Evolutionary conservation across 176 grass and related monocot species (phyloP).

Genomic region (Luzula sylvatica): DNA sequence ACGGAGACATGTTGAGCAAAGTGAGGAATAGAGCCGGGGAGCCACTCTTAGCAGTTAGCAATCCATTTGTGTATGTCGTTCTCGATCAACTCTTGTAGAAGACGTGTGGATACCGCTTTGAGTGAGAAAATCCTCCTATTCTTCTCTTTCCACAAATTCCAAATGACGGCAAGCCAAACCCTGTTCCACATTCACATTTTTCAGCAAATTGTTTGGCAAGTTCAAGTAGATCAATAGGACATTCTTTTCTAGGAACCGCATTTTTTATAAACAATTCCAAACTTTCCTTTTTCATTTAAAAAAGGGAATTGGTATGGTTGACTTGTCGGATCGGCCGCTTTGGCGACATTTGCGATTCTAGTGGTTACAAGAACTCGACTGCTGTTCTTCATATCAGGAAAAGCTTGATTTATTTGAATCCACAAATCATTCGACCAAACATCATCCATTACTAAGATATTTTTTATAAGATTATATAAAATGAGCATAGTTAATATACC

Average conservation of each 20-base stretch:
- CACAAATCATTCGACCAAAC: not conserved
- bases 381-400: not conserved
- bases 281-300: not conserved
- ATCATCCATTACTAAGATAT: conserved; percentile 1
- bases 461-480: too few relatives aligned
- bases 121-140: too few relatives aligned
- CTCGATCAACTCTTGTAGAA: too few relatives aligned
- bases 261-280: not conserved
- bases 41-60: too few relatives aligned
- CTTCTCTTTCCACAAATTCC: too few relatives aligned
- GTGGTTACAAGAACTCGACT: not conserved
- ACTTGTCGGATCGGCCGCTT: not conserved
- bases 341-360: not conserved
- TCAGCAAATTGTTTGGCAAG: not conserved
- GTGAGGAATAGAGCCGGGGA: too few relatives aligned
- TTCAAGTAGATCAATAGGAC: not conserved
- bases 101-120: too few relatives aligned
- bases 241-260: not conserved
- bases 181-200: too few relatives aligned
- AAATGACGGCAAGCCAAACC: too few relatives aligned
- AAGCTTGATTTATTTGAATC: not conserved
- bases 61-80: too few relatives aligned
- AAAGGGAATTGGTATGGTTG: not conserved
- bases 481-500: too few relatives aligned
- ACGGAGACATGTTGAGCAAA: too few relatives aligned